These are phyloP conservation scores for Zizania latifolia DNA, from an alignment of 176 grass and related monocot genomes.

Conservation along the genomic window DNA sequence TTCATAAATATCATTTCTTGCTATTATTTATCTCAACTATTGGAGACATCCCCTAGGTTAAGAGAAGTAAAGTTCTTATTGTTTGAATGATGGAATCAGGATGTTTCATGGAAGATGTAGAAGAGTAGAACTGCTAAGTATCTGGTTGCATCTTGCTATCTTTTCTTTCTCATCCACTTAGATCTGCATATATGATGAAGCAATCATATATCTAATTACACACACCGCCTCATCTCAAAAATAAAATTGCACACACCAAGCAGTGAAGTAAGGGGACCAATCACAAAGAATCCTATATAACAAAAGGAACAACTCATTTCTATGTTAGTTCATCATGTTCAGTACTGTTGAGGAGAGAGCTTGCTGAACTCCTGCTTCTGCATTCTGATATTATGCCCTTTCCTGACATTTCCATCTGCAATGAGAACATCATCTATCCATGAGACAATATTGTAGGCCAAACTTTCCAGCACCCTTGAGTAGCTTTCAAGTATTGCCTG, in stretches of 20 bases:
- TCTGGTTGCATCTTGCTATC: background rate
- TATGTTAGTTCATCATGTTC: constrained; percentile 20
- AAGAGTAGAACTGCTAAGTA: background rate
- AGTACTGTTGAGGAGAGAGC: constrained; percentile 32
- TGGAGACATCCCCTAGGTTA: background rate
- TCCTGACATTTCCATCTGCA: constrained; percentile 59
- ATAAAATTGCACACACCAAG: background rate
- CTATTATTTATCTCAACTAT: background rate
- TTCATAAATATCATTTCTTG: background rate
- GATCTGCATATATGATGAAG: background rate
- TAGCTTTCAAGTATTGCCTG: constrained; percentile 94
- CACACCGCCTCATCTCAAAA: background rate
- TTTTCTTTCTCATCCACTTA: background rate
- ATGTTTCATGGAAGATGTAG: background rate
- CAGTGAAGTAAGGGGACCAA: constrained; percentile 21
- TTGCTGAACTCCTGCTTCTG: constrained; percentile 48
- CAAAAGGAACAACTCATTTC: constrained; percentile 8
- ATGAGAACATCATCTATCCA: constrained; percentile 83
- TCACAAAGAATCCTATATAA: background rate
- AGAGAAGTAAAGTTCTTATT: constrained; percentile 5
- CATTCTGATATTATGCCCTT: constrained; percentile 42
- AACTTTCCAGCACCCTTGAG: constrained; percentile 89
- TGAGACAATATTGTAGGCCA: constrained; percentile 69
- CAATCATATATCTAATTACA: background rate
- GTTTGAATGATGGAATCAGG: background rate